These are phyloP conservation scores for Colletotrichum sublineola DNA, from an alignment of 2,329 filamentous ascomycete genomes.

Conservation along the genomic window DNA sequence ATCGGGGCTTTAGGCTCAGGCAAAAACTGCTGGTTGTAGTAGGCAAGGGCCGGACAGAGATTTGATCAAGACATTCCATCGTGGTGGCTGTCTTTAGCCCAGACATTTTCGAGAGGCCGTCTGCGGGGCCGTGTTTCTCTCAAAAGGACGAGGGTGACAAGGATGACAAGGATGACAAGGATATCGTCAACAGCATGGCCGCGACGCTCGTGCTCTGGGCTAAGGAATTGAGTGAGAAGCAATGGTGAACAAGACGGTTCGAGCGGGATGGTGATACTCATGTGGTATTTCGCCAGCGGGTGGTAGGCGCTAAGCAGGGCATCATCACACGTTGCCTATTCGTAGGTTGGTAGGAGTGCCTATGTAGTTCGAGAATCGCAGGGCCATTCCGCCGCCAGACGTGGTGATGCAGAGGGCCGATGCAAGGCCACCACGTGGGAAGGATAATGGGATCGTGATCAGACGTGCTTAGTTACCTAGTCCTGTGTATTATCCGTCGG, in stretches of 20 bases:
- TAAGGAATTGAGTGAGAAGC: background rate
- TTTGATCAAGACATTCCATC: background rate
- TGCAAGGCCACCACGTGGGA: slow-evolving; percentile 29
- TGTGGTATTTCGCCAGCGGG: background rate
- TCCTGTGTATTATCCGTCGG: background rate
- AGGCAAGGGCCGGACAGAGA: background rate
- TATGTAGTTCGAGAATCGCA: background rate
- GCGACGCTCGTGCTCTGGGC: background rate
- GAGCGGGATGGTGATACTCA: background rate
- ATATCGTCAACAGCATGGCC: too few relatives aligned
- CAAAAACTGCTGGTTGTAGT: background rate
- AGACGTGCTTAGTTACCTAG: background rate
- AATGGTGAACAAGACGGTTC: background rate
- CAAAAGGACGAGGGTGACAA: slow-evolving; percentile 1
- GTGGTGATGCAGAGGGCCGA: slow-evolving; percentile 20
- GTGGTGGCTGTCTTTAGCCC: background rate
- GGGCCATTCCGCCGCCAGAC: background rate
- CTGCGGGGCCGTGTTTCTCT: too few relatives aligned
- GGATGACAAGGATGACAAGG: slow-evolving; percentile 1
- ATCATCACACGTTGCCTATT: background rate
- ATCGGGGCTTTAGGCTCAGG: background rate
- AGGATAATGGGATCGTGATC: background rate
- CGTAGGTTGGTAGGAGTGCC: background rate
- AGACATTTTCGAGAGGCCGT: background rate
- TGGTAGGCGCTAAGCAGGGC: background rate